Evolutionary conservation across 2,329 filamentous ascomycete genomes (phyloP).

Genomic region (Ceratocystis papillata): DNA sequence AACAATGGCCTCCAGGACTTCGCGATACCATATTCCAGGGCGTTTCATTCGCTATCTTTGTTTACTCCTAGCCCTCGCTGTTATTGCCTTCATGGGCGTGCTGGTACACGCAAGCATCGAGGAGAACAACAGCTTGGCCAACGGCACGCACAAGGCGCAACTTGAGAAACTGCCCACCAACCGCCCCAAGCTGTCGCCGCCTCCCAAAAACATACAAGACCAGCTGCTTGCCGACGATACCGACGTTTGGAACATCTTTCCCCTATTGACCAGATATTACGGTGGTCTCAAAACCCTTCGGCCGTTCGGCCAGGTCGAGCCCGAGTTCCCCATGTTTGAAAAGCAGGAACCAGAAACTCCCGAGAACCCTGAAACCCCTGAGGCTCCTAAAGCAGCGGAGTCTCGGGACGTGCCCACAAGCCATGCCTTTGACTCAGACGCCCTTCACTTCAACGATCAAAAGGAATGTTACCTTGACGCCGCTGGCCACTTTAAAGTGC

Average conservation of each 20-base stretch:
- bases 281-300: constrained; percentile 70
- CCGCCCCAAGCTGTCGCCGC: background rate
- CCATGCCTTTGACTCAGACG: constrained; percentile 36
- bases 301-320: constrained; percentile 52
- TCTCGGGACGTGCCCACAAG: constrained; percentile 12
- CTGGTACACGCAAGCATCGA: constrained; percentile 63
- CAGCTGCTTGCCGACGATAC: background rate
- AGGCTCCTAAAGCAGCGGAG: background rate
- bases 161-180: constrained; percentile 40
- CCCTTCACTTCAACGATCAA: constrained; percentile 50
- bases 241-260: constrained; percentile 66
- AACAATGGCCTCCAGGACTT: constrained; percentile 34
- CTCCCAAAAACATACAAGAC: background rate
- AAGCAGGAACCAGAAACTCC: constrained; percentile 40
- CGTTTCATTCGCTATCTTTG: constrained; percentile 70
- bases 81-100: constrained; percentile 66
- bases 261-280: constrained; percentile 79
- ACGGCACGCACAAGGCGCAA: constrained; percentile 34
- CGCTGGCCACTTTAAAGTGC: constrained; percentile 53
- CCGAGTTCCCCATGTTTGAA: constrained; percentile 65
- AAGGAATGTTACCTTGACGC: constrained; percentile 70
- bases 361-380: constrained; percentile 10
- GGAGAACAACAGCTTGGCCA: constrained; percentile 53
- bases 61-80: constrained; percentile 53
- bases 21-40: constrained; percentile 55